A percentile compares a stretch with the other conserved stretches of the same genome.
Conservation (phyloP, 352 stramenopile species). For the Phytophthora macrochlamydospora region DNA sequence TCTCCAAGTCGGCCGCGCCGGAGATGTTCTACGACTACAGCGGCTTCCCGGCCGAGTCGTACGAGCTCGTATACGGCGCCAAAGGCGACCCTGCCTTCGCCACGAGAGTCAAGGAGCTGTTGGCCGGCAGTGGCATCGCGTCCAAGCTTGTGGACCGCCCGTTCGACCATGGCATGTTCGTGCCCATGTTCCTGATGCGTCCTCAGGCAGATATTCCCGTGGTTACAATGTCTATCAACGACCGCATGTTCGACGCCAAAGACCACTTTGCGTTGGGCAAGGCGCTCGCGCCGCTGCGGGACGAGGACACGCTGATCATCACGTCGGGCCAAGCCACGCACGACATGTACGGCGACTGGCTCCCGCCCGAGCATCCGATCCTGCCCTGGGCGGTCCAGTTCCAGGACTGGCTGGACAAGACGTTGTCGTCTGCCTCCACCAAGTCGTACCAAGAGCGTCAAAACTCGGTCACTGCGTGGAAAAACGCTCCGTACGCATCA, state of each 20-base stretch:
- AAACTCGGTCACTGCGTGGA: constrained; percentile 39
- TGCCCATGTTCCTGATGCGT: constrained; percentile 90
- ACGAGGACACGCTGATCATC: constrained; percentile 77
- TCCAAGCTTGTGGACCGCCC: constrained; percentile 56
- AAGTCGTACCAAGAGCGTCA: constrained; percentile 30
- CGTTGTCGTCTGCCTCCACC: constrained; percentile 24
- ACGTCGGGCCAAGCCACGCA: constrained; percentile 63
- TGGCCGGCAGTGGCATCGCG: constrained; percentile 49
- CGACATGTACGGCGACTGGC: constrained; percentile 38
- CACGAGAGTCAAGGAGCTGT: constrained; percentile 58
- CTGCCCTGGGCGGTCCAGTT: constrained; percentile 37
- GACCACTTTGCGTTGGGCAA: constrained; percentile 63
- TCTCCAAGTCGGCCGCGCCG: constrained; percentile 52
- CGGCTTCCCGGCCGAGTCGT: constrained; percentile 85
- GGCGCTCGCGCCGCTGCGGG: constrained; percentile 52
- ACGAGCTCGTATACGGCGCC: constrained; percentile 83
- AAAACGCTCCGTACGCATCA: constrained; percentile 39
- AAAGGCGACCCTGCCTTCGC: constrained; percentile 71
- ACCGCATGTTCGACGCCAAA: constrained; percentile 33
- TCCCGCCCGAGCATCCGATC: constrained; percentile 20
- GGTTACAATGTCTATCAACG: constrained; percentile 77
- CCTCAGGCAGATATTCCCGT: constrained; percentile 89
- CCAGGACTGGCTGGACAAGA: constrained; percentile 46
- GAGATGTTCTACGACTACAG: constrained; percentile 91
- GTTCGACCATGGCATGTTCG: constrained; percentile 93